phyloP scores from a whole-genome alignment of 306 rosid species.

The Sophora flavescens region DNA sequence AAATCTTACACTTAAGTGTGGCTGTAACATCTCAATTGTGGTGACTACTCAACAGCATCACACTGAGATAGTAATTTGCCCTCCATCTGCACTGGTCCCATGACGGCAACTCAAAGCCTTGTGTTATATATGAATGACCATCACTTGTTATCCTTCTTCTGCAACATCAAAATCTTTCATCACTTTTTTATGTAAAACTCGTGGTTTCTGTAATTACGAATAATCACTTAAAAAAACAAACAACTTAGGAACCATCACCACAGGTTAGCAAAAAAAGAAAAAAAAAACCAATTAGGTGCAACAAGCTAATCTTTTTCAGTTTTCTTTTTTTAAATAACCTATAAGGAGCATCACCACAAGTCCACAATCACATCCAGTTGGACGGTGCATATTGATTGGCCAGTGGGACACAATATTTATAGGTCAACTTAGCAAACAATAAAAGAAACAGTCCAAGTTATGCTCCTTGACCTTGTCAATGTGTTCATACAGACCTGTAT shows the following conservation, averaged over 20 bases:
- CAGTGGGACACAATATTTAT: slow-evolving; percentile 40
- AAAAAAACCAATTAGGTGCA: slow-evolving; percentile 27
- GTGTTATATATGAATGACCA: neutral
- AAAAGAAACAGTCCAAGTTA: slow-evolving; percentile 49
- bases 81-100: too few relatives aligned
- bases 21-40: too few relatives aligned
- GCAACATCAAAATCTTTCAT: neutral
- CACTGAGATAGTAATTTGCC: too few relatives aligned
- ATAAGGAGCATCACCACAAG: slow-evolving; percentile 29
- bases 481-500: slow-evolving; percentile 27
- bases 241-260: neutral
- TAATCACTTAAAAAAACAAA: neutral
- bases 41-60: too few relatives aligned
- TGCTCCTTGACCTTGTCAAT: slow-evolving; percentile 52
- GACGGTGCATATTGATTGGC: slow-evolving; percentile 9
- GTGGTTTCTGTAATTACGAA: slow-evolving; percentile 18
- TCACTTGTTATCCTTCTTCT: neutral
- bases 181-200: slow-evolving; percentile 18
- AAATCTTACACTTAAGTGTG: too few relatives aligned
- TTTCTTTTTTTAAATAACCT: neutral
- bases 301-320: neutral
- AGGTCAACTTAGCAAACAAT: slow-evolving; percentile 38
- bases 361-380: neutral
- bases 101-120: too few relatives aligned
- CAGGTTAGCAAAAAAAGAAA: neutral